Evolutionary conservation across 441 rosid species (phyloP), one percentile per base, ranked within the genome.

Genomic region (Macaranga tanarius): DNA sequence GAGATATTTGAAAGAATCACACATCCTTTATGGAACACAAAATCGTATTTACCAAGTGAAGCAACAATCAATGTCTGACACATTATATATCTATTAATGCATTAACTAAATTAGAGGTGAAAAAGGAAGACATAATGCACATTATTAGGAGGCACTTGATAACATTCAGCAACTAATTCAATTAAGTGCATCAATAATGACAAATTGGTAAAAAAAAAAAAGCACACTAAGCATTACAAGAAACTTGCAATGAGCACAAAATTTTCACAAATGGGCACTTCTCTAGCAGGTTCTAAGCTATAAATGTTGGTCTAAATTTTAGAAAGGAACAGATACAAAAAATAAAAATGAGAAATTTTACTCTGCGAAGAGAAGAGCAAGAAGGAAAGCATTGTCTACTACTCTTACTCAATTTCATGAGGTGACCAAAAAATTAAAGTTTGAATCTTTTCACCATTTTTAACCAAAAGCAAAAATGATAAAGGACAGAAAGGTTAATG

Each of bases 351-450:
- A 60, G 52, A 69, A 69, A 65, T 55, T 60, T 83, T 83, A 88
- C 90, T 81, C 86, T 80, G 79, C 67, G 79, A 71, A 77, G 89
- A 78, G 87, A 85, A 79, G 87, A 85, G 75, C 89, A 85, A 73
- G 89, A 82, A 74, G 88, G 87, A 70, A 84, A 84, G 80, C 84
- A 86, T 77, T 81, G 88, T 50, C 89, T 74, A 70, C 88, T 74
- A 68, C 70, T 81, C 85, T 83, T 82, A 74, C 83, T 79, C 34
- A 87, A 75, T 81, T 82, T 84, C 93, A 87, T 85, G 76, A 77
- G 74, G 79, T 61, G 72, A 25, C 80, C 79, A 84, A 81, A 75
- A 75, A 77, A 80, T 23, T 75, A 80, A 81, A 80, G 74, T 58
- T 75, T 64, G 48, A 60, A 64, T 60, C 61, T 69, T 74, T 65